Conservation (phyloP, 305 asterid species). For the Solanum hybrid region DNA sequence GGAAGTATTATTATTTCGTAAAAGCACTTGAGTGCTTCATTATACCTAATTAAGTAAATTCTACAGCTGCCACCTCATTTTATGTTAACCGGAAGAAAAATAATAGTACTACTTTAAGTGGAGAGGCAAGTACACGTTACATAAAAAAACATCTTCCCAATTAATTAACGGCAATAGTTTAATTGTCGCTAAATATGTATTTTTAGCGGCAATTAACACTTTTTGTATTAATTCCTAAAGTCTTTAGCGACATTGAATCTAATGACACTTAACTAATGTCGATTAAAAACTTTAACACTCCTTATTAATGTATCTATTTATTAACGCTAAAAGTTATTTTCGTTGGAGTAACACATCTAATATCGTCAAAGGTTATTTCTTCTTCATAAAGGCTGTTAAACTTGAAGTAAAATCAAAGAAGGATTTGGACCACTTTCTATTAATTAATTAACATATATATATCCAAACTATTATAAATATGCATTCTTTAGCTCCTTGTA, state of each 20-base stretch:
- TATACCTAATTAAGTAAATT: not conserved
- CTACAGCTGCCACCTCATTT: not conserved
- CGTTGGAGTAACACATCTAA: not conserved
- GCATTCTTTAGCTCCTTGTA: not conserved
- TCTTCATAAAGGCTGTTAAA: not conserved
- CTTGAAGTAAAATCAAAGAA: conserved; percentile 60
- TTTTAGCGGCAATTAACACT: too few relatives aligned
- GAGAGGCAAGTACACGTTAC: not conserved
- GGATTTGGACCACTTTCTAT: not conserved
- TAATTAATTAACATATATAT: not conserved
- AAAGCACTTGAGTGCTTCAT: not conserved
- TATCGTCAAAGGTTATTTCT: not conserved
- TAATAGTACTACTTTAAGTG: not conserved
- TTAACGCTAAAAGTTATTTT: too few relatives aligned
- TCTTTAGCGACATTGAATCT: too few relatives aligned
- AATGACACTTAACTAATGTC: too few relatives aligned
- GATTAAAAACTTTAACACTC: too few relatives aligned
- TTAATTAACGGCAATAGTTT: too few relatives aligned
- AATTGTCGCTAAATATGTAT: too few relatives aligned
- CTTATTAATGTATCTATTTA: too few relatives aligned
- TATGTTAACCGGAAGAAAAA: not conserved
- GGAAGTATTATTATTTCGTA: not conserved
- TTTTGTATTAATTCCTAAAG: too few relatives aligned
- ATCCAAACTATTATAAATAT: conserved; percentile 5
- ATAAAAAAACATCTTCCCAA: too few relatives aligned